phyloP scores from a whole-genome alignment of 164 flowering plant species.

The Euptelea pleiosperma region DNA sequence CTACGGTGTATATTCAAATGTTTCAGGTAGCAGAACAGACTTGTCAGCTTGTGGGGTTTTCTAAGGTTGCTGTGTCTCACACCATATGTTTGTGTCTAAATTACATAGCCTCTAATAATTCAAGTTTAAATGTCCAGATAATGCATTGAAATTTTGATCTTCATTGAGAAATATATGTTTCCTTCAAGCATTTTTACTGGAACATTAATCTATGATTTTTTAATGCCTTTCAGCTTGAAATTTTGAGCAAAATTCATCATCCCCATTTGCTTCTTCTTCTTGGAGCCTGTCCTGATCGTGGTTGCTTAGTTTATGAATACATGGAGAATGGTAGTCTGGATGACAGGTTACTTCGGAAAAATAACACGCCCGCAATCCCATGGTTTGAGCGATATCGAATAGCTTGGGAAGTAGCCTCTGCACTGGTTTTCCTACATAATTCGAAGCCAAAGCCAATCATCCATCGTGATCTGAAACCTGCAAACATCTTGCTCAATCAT shows the following conservation, averaged over 20 bases:
- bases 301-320: slow-evolving; percentile 90
- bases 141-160: too few relatives aligned
- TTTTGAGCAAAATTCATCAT: slow-evolving; percentile 75
- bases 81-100: too few relatives aligned
- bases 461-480: slow-evolving; percentile 93
- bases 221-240: slow-evolving; percentile 58
- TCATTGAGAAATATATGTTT: neutral
- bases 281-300: slow-evolving; percentile 81
- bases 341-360: slow-evolving; percentile 45
- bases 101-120: too few relatives aligned
- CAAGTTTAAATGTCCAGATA: too few relatives aligned
- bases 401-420: slow-evolving; percentile 90
- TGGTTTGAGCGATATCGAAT: slow-evolving; percentile 77
- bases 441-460: slow-evolving; percentile 72
- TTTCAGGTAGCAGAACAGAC: neutral
- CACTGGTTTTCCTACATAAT: slow-evolving; percentile 73
- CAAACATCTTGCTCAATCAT: slow-evolving; percentile 80
- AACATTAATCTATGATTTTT: too few relatives aligned
- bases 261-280: slow-evolving; percentile 85
- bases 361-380: slow-evolving; percentile 56
- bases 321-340: slow-evolving; percentile 93
- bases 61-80: too few relatives aligned
- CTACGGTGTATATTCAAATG: neutral
- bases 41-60: too few relatives aligned
- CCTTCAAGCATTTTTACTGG: too few relatives aligned